Percentiles rank a stretch among this genome's conserved stretches.
These are phyloP conservation scores for Phytophthora capsici DNA, from an alignment of 352 stramenopile species.

Conservation along the genomic window DNA sequence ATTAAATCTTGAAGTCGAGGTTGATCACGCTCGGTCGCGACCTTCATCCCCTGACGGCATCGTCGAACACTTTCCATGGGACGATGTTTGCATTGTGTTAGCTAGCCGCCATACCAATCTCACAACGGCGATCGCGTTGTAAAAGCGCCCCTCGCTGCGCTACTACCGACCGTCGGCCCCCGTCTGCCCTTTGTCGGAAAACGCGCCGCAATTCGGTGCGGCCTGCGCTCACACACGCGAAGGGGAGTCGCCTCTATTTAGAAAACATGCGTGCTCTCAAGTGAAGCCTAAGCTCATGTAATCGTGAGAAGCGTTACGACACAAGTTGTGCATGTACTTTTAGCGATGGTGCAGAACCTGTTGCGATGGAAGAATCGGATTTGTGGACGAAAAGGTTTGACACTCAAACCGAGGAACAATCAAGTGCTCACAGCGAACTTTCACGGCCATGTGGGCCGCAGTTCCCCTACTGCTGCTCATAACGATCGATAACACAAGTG, in stretches of 20 bases:
- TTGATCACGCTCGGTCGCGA: background rate
- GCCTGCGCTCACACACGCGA: background rate
- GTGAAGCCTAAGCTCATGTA: no score
- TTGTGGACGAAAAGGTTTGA: constrained; percentile 15
- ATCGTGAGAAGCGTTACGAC: background rate
- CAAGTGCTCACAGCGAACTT: constrained; percentile 24
- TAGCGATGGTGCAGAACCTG: constrained; percentile 18
- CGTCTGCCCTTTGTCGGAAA: background rate
- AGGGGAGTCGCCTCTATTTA: background rate
- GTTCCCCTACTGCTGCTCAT: constrained; percentile 23
- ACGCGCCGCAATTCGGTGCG: background rate
- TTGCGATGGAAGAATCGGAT: constrained; percentile 24
- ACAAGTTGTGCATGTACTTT: constrained; percentile 7
- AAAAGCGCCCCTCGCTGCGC: background rate
- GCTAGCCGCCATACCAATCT: no score
- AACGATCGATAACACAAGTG: constrained; percentile 16
- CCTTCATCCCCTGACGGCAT: background rate
- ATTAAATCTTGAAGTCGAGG: constrained; percentile 11
- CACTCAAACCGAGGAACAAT: constrained; percentile 23
- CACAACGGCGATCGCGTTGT: constrained; percentile 1
- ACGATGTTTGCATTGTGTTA: background rate
- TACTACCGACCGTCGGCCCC: constrained; percentile 3
- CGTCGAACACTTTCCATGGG: no score
- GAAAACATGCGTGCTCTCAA: background rate
- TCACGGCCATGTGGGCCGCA: constrained; percentile 14